A percentile compares a stretch with the other conserved stretches of the same genome.
Conservation (phyloP, 345 rosid genomes). For the Syzygium oleosum region DNA sequence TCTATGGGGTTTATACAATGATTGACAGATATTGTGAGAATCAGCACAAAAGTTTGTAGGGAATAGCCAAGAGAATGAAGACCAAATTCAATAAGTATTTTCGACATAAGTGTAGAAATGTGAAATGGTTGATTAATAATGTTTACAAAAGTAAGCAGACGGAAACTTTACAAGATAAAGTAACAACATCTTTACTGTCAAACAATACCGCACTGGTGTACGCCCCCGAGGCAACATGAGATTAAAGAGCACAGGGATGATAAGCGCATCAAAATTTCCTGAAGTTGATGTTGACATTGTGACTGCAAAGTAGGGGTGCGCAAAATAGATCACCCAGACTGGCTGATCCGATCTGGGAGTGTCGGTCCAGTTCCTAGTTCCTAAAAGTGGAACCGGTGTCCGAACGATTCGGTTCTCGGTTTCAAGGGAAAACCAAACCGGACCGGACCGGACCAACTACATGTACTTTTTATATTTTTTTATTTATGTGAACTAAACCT, state of each 20-base stretch:
- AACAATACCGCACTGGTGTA: not conserved
- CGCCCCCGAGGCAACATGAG: not conserved
- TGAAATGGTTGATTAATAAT: not conserved
- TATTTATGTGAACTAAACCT: too few species aligned
- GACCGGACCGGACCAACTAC: too few species aligned
- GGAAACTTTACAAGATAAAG: not conserved
- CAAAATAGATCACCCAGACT: too few species aligned
- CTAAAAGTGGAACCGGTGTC: too few species aligned
- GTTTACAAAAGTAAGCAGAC: not conserved
- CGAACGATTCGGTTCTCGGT: too few species aligned
- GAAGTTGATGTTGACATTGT: not conserved
- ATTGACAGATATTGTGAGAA: not conserved
- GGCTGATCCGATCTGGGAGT: too few species aligned
- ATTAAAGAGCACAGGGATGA: not conserved
- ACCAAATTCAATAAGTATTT: constrained; percentile 1
- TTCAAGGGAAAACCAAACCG: too few species aligned
- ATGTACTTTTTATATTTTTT: too few species aligned
- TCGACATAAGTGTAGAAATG: not conserved
- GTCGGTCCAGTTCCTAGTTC: too few species aligned
- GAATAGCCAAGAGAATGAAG: not conserved
- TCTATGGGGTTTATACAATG: not conserved
- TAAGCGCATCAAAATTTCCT: not conserved
- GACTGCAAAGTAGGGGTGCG: not conserved
- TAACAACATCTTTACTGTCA: not conserved
- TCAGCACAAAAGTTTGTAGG: not conserved